A percentile compares a stretch with the other conserved stretches of the same genome.
Conservation (phyloP, 2,329 filamentous ascomycete genomes). For the Rutstroemia sp. region DNA sequence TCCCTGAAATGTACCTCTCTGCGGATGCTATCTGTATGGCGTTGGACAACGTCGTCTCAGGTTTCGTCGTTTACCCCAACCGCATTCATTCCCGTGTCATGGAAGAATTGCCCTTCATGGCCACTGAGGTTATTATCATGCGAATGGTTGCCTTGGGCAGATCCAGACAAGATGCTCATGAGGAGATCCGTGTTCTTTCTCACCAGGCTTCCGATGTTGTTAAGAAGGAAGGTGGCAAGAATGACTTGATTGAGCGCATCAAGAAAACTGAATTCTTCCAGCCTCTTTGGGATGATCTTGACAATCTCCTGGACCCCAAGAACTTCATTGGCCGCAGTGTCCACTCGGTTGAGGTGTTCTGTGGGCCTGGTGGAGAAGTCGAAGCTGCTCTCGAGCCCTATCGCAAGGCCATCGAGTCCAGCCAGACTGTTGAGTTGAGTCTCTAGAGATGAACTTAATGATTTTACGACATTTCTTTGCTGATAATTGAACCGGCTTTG, state of each 20-base stretch:
- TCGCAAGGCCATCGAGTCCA: conserved; percentile 27
- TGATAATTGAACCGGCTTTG: not conserved
- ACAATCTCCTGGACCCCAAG: conserved; percentile 57
- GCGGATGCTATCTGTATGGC: conserved; percentile 62
- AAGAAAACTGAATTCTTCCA: conserved; percentile 66
- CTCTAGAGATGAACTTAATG: not conserved
- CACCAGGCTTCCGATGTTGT: conserved; percentile 67
- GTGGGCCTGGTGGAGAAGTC: conserved; percentile 39
- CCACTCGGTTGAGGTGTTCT: conserved; percentile 46
- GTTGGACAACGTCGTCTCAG: conserved; percentile 59
- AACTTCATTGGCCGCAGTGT: conserved; percentile 49
- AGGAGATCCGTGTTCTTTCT: conserved; percentile 76
- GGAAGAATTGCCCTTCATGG: conserved; percentile 82
- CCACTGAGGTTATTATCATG: conserved; percentile 71
- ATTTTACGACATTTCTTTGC: not conserved
- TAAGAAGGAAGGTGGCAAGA: conserved; percentile 59
- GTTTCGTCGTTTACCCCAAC: conserved; percentile 70
- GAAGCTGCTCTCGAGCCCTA: conserved; percentile 41
- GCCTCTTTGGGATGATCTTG: conserved; percentile 62
- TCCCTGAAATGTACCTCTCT: conserved; percentile 61
- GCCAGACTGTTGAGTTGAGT: conserved; percentile 20
- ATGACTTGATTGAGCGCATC: conserved; percentile 78
- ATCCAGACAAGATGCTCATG: conserved; percentile 75
- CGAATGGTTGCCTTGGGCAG: conserved; percentile 62
- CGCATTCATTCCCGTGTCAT: conserved; percentile 61